Evolutionary conservation across 2,329 filamentous ascomycete species (phyloP), one percentile per base, ranked within the genome.

Genomic region (Colletotrichum coccodes): DNA sequence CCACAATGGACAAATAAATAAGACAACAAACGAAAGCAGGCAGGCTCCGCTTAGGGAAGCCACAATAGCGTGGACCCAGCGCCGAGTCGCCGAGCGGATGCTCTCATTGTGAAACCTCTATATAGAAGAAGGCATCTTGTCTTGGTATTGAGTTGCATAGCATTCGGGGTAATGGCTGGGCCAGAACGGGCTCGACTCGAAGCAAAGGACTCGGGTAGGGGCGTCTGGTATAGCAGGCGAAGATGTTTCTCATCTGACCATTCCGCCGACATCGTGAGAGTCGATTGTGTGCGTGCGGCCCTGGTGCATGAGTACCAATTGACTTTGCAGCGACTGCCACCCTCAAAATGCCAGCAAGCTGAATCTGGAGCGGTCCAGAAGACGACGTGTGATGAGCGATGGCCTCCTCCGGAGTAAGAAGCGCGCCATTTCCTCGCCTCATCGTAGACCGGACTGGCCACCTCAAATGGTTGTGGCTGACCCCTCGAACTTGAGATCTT

Each of bases 351-450:
- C 54, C 54, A 42, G 18, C 26, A 34, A 30, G 23, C 23, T 8
- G 32, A 30, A 64, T 56, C 47, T 65, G 54, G 65, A 60, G 60
- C 47, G 54, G 53, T 68, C 60, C 47, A 54, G 47, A 64, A 50
- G 53, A n/a, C 23, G 26, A 53, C 47, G 34, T 44, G 42, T 56
- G 42, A 49, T 32, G 58, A n/a, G 58, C 58, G 42, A 62, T 50
- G 40, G 26, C 18, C 28, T 28, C 47, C 16, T 40, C 32, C 50
- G 47, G 47, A n/a, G 34, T 52, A 38, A 56, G n/a, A 28, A 38
- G 16, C 49, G 59, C 50, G 50, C 49, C 58, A 67, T 62, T 54
- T 63, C 32, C 18, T 57, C 36, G 63, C 60, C 18, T 38, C 42
- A 59, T 64, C 53, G 32, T 64, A 46, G 32, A 12, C 21, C 52